Base-by-base conservation (phyloP, 2,329 filamentous ascomycete species). In the Fonsecaea monophora region DNA sequence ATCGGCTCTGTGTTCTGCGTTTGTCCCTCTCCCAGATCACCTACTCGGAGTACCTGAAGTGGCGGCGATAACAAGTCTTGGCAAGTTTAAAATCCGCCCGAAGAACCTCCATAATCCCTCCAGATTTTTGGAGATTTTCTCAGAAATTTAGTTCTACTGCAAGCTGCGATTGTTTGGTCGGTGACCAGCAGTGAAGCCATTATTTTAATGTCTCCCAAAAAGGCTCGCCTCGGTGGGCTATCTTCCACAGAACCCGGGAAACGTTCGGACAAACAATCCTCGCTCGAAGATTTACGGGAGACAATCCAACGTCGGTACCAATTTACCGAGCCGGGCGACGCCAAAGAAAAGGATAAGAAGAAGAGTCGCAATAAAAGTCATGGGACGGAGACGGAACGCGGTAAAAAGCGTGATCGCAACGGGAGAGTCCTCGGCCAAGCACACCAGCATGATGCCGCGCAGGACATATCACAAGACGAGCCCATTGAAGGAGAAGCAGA, bases 331-430 rank as follows among this genome's bases (percentile, higher is more conserved):
- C 12, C 12, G 10, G 48, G 76, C 78, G 68, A 78, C 75, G 59
- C 73, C 78, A 72, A 77, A 78, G 67, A 75, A 74, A 61, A 74
- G 74, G 73, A 77, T 50, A 68, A 72, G 35, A 68, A 71, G 54
- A 63, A 68, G 37, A 70, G 73, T 7, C 71, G 77, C 55, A 64
- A 62, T 21, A 68, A 73, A 48, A 40, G n/a, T n/a, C 42, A 65
- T 12, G 30, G 13, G 35, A 38, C 59, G 35, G 53, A 15, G 5
- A 13, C 37, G 9, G 54, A 59, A 32, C 69, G 68, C 60, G 79
- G 79, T 64, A 82, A 80, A 72, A 83, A 83, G 70, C 76, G 81
- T 61, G 82, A 81, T 73, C 78, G 78, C 69, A 81, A 78, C 70
- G 81, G 81, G 18, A 78, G 81, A 53, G 75, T 81, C 64, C 82